phyloP scores from a whole-genome alignment of 108 stramenopile genomes.

The Fragilaria crotonensis region DNA sequence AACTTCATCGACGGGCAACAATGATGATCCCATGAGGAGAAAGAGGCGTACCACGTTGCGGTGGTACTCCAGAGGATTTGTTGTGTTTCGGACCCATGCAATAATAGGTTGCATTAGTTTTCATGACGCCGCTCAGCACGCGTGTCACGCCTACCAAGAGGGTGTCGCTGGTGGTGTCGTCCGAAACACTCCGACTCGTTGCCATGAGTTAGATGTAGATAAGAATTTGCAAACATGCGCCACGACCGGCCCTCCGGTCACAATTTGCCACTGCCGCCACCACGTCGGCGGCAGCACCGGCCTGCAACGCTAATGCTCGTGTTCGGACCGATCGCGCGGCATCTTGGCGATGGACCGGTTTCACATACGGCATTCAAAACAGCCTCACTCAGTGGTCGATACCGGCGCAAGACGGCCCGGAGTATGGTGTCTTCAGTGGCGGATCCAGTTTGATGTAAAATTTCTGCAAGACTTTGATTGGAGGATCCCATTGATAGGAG shows the following conservation, averaged over 20 bases:
- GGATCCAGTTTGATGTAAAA: conserved; percentile 59
- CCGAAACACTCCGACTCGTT: no score
- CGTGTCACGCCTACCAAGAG: conserved; percentile 68
- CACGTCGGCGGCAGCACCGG: conserved; percentile 13
- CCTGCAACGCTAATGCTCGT: conserved; percentile 45
- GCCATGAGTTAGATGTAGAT: conserved; percentile 28
- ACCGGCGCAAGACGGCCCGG: conserved; percentile 61
- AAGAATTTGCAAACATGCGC: conserved; percentile 83
- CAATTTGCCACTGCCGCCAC: conserved; percentile 45
- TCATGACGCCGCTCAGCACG: conserved; percentile 63
- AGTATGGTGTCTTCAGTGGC: conserved; percentile 59
- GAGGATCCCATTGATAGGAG: conserved; percentile 49
- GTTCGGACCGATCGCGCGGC: conserved; percentile 41
- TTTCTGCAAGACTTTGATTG: conserved; percentile 38
- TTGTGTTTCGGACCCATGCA: conserved; percentile 72
- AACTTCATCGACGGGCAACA: conserved; percentile 66
- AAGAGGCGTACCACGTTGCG: conserved; percentile 63
- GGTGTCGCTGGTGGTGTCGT: no score
- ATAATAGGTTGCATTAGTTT: conserved; percentile 53
- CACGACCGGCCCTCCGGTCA: conserved; percentile 43
- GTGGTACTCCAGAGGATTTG: conserved; percentile 6
- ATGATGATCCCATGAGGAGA: conserved; percentile 83
- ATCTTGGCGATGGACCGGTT: conserved; percentile 57
- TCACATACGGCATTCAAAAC: conserved; percentile 75
- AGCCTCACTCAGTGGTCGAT: conserved; percentile 69